Evolutionary conservation across 257 asterid species (phyloP).

Genomic region (Prunella vulgaris): DNA sequence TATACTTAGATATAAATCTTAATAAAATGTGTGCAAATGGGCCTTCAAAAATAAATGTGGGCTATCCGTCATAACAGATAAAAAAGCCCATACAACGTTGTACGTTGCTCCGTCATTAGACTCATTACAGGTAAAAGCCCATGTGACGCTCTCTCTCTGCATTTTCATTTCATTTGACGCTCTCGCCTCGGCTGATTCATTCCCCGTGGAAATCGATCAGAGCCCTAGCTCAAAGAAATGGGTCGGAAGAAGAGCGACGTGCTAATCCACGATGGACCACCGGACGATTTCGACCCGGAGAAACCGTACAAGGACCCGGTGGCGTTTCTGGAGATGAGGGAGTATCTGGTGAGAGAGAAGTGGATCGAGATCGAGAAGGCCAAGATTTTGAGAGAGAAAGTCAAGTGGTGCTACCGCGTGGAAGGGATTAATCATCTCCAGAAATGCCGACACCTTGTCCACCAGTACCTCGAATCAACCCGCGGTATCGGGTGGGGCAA

Average conservation of each 20-base stretch:
- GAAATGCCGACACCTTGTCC: constrained; percentile 92
- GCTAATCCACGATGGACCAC: constrained; percentile 73
- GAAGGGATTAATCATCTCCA: constrained; percentile 92
- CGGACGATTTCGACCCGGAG: constrained; percentile 83
- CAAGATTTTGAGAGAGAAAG: constrained; percentile 80
- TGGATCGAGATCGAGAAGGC: constrained; percentile 99
- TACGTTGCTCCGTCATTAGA: no score
- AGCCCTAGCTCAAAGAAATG: constrained; percentile 39
- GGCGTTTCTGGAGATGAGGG: constrained; percentile 90
- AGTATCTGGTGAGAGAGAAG: constrained; percentile 80
- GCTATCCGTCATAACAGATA: no score
- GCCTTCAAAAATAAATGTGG: no score
- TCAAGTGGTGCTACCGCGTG: constrained; percentile 88
- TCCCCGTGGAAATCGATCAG: constrained; percentile 10
- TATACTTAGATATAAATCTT: no score
- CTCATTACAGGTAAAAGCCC: constrained; percentile 8
- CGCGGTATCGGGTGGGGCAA: constrained; percentile 98
- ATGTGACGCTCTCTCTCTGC: background rate
- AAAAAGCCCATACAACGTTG: no score
- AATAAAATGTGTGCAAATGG: no score
- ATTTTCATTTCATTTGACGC: background rate
- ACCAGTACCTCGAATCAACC: constrained; percentile 84
- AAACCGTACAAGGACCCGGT: constrained; percentile 94
- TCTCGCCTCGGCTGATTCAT: background rate
- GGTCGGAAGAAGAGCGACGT: constrained; percentile 78